phyloP scores from a whole-genome alignment of 139 green algal species.

The Chlorella sp. region DNA sequence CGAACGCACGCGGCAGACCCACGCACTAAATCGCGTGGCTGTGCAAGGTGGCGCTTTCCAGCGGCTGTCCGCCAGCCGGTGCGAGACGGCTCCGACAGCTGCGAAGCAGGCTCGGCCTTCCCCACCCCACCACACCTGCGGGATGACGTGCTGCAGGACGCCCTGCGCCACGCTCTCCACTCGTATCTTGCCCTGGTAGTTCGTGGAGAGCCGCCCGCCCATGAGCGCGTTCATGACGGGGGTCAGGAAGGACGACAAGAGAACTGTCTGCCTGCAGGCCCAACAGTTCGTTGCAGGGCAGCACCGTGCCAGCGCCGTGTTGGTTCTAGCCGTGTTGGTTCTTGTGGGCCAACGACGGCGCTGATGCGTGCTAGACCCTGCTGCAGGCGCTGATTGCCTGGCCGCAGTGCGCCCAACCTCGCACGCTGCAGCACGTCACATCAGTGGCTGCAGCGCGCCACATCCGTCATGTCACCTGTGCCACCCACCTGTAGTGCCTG shows the following conservation, averaged over 20 bases:
- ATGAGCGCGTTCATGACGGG: slow-evolving; percentile 77
- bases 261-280: slow-evolving; percentile 86
- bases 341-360: too few species aligned
- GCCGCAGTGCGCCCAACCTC: background rate
- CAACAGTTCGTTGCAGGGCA: too few species aligned
- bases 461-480: background rate
- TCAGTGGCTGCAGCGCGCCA: background rate
- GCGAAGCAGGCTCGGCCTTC: background rate
- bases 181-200: slow-evolving; percentile 44
- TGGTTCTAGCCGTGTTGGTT: too few species aligned
- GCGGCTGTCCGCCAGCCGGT: too few species aligned
- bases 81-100: too few species aligned
- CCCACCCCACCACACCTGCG: slow-evolving; percentile 39
- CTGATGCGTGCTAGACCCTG: too few species aligned
- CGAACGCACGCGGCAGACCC: too few species aligned
- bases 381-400: too few species aligned
- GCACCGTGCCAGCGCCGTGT: too few species aligned
- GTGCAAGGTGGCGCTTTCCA: too few species aligned
- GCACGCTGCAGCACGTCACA: background rate
- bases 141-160: slow-evolving; percentile 68
- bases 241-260: slow-evolving; percentile 68
- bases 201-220: slow-evolving; percentile 29
- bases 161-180: slow-evolving; percentile 43
- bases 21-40: too few species aligned
- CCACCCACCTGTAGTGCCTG: slow-evolving; percentile 31